Conservation (phyloP, 2,329 filamentous ascomycete genomes). For the Ilyonectria destructans region DNA sequence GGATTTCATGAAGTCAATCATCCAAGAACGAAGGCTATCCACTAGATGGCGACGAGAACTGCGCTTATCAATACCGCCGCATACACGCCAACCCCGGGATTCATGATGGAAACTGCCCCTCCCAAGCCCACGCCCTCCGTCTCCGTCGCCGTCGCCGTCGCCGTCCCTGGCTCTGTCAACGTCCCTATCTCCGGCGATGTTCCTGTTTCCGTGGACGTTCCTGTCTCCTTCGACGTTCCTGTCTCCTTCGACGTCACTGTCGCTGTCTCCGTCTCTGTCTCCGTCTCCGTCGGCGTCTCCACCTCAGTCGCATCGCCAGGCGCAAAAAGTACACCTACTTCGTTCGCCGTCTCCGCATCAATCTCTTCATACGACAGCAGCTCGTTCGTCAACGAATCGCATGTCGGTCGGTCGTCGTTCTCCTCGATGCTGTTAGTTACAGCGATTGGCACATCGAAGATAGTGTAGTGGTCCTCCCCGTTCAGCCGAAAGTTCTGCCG, state of each 20-base stretch:
- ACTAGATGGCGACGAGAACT: conserved; percentile 1
- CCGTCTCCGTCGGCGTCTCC: conserved; percentile 43
- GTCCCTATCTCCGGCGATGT: too few relatives aligned
- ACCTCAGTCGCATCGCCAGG: conserved; percentile 66
- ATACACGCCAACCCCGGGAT: conserved; percentile 21
- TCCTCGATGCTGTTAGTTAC: conserved; percentile 76
- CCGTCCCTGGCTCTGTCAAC: too few relatives aligned
- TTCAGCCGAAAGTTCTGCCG: conserved; percentile 80
- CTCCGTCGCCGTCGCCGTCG: conserved; percentile 51
- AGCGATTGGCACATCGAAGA: conserved; percentile 80
- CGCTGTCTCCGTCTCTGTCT: neutral
- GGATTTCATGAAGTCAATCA: neutral
- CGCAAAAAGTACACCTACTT: conserved; percentile 66
- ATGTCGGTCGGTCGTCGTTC: conserved; percentile 60
- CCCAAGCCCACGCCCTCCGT: conserved; percentile 25
- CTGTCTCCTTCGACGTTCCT: too few relatives aligned
- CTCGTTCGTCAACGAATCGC: conserved; percentile 68
- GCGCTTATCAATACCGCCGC: conserved; percentile 19
- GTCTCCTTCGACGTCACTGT: too few relatives aligned
- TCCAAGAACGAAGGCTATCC: neutral
- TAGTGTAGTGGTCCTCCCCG: conserved; percentile 75
- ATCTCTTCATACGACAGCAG: conserved; percentile 65
- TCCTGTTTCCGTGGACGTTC: too few relatives aligned
- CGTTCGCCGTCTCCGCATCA: conserved; percentile 59
- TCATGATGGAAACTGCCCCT: conserved; percentile 8